These are phyloP conservation scores for Geotrichum bryndzae DNA, from an alignment of 1,139 yeast species.

Conservation along the genomic window DNA sequence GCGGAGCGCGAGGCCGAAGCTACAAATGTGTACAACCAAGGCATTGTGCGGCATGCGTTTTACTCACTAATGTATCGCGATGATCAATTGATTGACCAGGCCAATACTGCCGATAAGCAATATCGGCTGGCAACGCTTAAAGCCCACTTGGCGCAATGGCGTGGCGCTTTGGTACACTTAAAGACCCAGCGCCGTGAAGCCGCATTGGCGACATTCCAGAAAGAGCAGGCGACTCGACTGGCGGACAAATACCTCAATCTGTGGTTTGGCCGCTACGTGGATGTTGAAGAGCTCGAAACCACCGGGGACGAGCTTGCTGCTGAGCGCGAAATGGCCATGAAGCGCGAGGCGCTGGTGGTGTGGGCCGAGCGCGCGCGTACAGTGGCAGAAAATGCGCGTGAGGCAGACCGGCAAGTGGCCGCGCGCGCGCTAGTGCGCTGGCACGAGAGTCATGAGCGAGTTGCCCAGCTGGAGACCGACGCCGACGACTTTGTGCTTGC, in stretches of 20 bases:
- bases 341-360: neutral
- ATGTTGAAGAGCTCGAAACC: slow-evolving; percentile 9
- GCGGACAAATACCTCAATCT: neutral
- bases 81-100: neutral
- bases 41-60: slow-evolving; percentile 8
- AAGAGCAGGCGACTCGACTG: neutral
- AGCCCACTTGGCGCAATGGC: slow-evolving; percentile 1
- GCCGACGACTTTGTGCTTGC: neutral
- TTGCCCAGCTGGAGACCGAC: neutral
- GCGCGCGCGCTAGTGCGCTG: neutral
- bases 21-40: slow-evolving; percentile 2
- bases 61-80: slow-evolving; percentile 1
- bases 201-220: neutral
- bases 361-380: neutral
- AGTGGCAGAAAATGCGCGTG: slow-evolving; percentile 2
- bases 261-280: slow-evolving; percentile 4
- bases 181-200: neutral
- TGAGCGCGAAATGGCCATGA: neutral
- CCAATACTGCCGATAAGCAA: slow-evolving; percentile 1
- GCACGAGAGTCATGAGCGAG: neutral
- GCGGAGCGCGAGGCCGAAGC: neutral
- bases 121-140: neutral
- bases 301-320: neutral
- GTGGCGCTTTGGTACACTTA: neutral
- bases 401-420: slow-evolving; percentile 6